Conservation (phyloP, 202 grass and related monocot species). For the Brachypodium distachyon region DNA sequence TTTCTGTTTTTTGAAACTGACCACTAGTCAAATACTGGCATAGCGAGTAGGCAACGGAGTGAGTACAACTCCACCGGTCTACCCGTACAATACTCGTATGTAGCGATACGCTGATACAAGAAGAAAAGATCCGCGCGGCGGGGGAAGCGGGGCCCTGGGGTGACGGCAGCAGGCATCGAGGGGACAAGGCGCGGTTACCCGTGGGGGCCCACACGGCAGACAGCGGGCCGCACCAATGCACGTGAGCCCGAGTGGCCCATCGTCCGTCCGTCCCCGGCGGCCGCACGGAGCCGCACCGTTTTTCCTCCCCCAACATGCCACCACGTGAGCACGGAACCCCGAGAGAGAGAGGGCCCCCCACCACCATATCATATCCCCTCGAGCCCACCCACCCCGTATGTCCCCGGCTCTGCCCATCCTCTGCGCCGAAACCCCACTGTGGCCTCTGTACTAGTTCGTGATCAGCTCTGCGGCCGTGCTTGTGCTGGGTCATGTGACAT, state of each 20-base stretch:
- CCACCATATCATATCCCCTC: not conserved
- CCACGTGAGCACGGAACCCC: not conserved
- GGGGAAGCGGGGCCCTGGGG: not conserved
- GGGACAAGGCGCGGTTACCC: not conserved
- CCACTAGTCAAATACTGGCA: too few relatives aligned
- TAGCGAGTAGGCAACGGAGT: too few relatives aligned
- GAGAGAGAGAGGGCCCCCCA: too few relatives aligned
- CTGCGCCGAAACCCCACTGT: too few relatives aligned
- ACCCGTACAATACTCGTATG: too few relatives aligned
- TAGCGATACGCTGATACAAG: too few relatives aligned
- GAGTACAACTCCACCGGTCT: too few relatives aligned
- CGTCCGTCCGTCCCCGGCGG: not conserved
- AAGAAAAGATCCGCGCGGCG: slow-evolving; percentile 4
- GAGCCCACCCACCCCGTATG: not conserved
- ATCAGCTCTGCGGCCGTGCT: not conserved
- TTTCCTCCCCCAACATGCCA: not conserved
- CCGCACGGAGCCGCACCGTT: slow-evolving; percentile 4
- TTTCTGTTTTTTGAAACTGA: too few relatives aligned
- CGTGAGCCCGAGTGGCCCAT: not conserved
- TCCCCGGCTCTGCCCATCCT: not conserved
- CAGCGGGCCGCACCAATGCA: not conserved
- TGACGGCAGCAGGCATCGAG: not conserved
- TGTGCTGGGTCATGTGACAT: not conserved
- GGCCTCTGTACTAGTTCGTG: too few relatives aligned
- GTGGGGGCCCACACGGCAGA: not conserved